Evolutionary conservation across 2,329 filamentous ascomycete genomes (phyloP), one percentile per base, ranked within the genome.

Genomic region (Coniochaeta prunicola): DNA sequence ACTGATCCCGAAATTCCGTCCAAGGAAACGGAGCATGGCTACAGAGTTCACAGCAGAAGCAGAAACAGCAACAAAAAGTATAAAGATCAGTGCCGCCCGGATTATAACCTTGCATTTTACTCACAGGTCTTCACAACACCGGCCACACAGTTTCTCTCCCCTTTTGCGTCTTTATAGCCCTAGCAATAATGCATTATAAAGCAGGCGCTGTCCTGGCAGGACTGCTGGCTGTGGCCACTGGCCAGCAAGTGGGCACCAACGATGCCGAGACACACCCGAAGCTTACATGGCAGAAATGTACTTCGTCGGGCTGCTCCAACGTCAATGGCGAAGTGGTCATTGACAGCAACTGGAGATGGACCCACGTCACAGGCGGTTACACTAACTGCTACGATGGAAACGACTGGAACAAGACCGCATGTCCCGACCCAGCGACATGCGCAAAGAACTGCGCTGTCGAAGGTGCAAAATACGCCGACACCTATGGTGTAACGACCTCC

Each of bases 341-440:
- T 21, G 54, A 56, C 54, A 40, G 76, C 59, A 79, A 79, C 67
- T 80, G 77, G 76, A 73, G 77, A 54, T 80, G 77, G 77, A 67
- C 77, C 55, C 76, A 79, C 65, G 64, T 66, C 15, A 69, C 67
- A 31, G 61, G 61, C 26, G 71, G 71, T 24, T 73, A 68, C 62
- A 74, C 70, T 61, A 79, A 79, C 66, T 77, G 75, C 69, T 77
- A 77, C 61, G 74, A 70, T 30, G 75, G 74, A 36, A 76, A 76
- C 62, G 60, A 33, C 42, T 59, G 59, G 63, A 59, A 64, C 24
- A 53, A 62, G 63, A 68, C 28, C 2, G 63, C 71, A 40, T 77
- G 74, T 63, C 66, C 71, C 1, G 66, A 73, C 59, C 69, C 73
- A 61, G 68, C 65, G 57, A 66, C 68, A 4, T 78, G 75, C 59